Base-by-base conservation (phyloP, 2,329 filamentous ascomycete species). In the Aspergillus nomiae region DNA sequence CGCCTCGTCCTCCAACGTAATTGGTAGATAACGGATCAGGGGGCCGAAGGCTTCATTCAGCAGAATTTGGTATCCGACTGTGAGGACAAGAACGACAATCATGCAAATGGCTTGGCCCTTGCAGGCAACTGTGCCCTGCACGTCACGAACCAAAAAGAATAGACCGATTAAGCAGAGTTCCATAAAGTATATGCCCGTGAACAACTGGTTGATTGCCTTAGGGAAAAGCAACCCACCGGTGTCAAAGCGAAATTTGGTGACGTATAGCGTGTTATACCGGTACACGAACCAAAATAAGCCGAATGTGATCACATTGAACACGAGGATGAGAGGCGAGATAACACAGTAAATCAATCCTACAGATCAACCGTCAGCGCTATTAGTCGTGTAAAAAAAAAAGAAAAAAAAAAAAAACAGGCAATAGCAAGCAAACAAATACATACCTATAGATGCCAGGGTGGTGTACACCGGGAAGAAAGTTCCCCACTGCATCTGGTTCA, bases 391-490 rank as follows among this genome's bases (percentile, higher is more conserved):
- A 28, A 28, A 36, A 36, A 36, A n/a, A n/a, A n/a, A n/a, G n/a
- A n/a, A n/a, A 5, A 10, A 32, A 32, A 32, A 32, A 10, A 32
- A 10, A 45, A 45, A 45, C 8, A 4, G 3, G 45, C 19, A 51
- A 51, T 32, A 8, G 26, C 26, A 30, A 19, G 21, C 58, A 16
- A 43, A 34, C 3, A 41, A 16, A 41, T 53, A 72, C 77, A 77
- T 80, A 81, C 85, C 93, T 69, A 99, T 98, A 67, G 92, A 96
- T 50, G 94, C 95, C 70, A 99, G 92, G 74, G 97, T 97, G 60
- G 95, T 97, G 77, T 98, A 99, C 0, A 97, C 89, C 0, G 95
- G 95, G 77, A 98, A 99, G 81, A 96, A 94, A 0, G 89, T 89
- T 10, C 95, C 95, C 95, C 96, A 99, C 60, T 89, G 87, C 66